These are phyloP conservation scores for Serendipita sp. DNA, from an alignment of 768 basidiomycete genomes.

Conservation along the genomic window DNA sequence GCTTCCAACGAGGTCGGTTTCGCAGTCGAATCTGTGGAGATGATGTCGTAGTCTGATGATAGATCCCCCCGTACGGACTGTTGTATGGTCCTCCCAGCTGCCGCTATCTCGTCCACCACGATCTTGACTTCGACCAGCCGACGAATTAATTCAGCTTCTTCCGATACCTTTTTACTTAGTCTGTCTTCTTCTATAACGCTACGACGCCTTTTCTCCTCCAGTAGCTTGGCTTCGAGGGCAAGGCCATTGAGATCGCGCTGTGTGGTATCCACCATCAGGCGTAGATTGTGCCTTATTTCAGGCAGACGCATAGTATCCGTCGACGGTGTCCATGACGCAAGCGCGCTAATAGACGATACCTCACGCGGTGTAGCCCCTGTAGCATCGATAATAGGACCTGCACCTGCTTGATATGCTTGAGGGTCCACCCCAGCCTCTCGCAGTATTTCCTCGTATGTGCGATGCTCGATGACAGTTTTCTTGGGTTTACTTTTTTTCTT, in stretches of 20 bases:
- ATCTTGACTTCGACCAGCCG: constrained; percentile 63
- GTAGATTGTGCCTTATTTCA: constrained; percentile 91
- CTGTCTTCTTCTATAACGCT: constrained; percentile 52
- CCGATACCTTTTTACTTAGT: constrained; percentile 48
- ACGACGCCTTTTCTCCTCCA: constrained; percentile 65
- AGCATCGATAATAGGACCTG: constrained; percentile 88
- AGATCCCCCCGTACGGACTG: constrained; percentile 27
- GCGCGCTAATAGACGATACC: constrained; percentile 62
- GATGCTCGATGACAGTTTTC: constrained; percentile 78
- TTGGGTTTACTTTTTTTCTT: constrained; percentile 57
- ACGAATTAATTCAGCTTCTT: constrained; percentile 63
- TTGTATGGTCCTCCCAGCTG: constrained; percentile 29
- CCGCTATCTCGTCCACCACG: constrained; percentile 53
- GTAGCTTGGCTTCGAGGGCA: constrained; percentile 71
- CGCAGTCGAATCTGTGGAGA: neutral
- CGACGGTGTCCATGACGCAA: constrained; percentile 71
- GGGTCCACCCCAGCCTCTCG: constrained; percentile 63
- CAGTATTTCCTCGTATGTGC: constrained; percentile 92
- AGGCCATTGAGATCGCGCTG: constrained; percentile 76
- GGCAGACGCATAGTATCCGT: constrained; percentile 80
- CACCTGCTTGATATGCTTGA: constrained; percentile 24
- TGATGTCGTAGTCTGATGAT: constrained; percentile 37
- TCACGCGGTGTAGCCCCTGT: constrained; percentile 88
- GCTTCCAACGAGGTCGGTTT: constrained; percentile 39
- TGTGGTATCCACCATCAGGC: constrained; percentile 67